A percentile compares a stretch with the other conserved stretches of the same genome.
phyloP scores from a whole-genome alignment of 129 eudicot genomes.

The Flaveria robusta region DNA sequence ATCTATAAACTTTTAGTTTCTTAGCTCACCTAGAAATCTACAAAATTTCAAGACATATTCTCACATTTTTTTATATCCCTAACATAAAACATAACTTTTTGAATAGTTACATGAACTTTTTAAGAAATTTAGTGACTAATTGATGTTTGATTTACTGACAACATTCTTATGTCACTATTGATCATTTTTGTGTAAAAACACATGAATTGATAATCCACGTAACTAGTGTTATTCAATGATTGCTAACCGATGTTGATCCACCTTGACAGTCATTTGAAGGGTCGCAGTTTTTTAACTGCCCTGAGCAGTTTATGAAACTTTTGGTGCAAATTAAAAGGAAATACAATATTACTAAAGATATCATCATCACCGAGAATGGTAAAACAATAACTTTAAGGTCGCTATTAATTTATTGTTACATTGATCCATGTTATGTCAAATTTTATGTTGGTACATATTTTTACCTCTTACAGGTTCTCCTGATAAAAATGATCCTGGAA shows the following conservation, averaged over 20 bases:
- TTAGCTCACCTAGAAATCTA: no score
- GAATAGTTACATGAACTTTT: neutral
- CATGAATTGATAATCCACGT: neutral
- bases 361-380: constrained; percentile 37
- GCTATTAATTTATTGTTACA: neutral
- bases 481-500: neutral
- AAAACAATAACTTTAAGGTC: neutral
- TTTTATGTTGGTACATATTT: neutral
- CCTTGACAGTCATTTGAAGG: constrained; percentile 22
- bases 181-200: neutral
- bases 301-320: constrained; percentile 19
- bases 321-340: neutral
- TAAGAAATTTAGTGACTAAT: neutral
- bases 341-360: constrained; percentile 8
- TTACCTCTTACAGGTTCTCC: constrained; percentile 22
- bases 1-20: no score
- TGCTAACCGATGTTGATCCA: neutral
- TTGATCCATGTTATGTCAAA: neutral
- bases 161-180: neutral
- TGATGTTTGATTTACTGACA: neutral
- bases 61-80: neutral
- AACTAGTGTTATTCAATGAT: neutral
- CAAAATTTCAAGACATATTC: neutral
- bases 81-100: no score
- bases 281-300: constrained; percentile 30